Evolutionary conservation across 768 basidiomycete genomes (phyloP), one percentile per base, ranked within the genome.

Genomic region (Tubosaeta brunneosetosa): DNA sequence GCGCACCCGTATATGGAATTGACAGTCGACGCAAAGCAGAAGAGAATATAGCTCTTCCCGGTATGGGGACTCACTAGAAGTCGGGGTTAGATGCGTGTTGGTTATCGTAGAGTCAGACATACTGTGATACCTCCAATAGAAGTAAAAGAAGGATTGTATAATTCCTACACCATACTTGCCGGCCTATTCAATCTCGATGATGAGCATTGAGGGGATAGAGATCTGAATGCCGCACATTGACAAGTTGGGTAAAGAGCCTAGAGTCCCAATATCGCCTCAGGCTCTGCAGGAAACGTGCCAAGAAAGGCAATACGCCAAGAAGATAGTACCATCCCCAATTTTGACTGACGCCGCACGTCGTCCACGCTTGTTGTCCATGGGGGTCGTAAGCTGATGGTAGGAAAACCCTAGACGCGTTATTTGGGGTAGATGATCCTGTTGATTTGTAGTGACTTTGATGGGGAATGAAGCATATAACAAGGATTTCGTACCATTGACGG

Each of bases 201-300:
- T 57, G 31, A 52, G 12, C 14, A 55, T 16, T 6, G 33, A 26
- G 44, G n/a, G 51, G 16, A 34, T 29, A 34, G 41, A 47, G 14
- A 32, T 16, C 27, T 37, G 33, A 44, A 50, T 47, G 12, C 66
- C 81, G 49, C 46, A 91, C 94, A 64, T 99, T 99, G 63, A 97
- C 80, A 40, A 97, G 67, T 75, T 98, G 95, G 0, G 86, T 87
- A 16, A 72, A 57, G 36, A 86, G 66, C 34, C 74, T 73, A 2
- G 92, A 91, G 63, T 97, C 97, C 43, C 70, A 71, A 64, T 87
- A 98, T 72, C 95, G 93, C 57, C 86, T 86, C 47, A 97, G 58
- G 64, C 88, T 91, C 69, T 99, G 97, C 11, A 89, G 74, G 38
- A 92, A 64, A 71, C 97, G 94, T 32, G 83, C 75, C 2, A 88